Conservation (phyloP, 352 stramenopile genomes). For the Globisporangium rhizosaccharum region DNA sequence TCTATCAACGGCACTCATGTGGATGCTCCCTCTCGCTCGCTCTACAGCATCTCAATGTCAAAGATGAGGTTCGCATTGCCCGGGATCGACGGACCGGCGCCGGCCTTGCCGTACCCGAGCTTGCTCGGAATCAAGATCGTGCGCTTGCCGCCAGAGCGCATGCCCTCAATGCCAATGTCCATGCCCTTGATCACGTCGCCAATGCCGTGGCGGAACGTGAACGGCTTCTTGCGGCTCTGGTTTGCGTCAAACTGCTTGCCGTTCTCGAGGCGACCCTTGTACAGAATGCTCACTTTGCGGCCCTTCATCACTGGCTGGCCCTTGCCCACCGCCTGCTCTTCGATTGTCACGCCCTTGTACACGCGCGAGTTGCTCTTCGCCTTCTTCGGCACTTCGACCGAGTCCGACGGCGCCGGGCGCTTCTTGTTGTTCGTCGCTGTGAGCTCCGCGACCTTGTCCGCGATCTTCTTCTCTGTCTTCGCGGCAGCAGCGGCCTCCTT, state of each 20-base stretch:
- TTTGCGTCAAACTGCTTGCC: slow-evolving; percentile 82
- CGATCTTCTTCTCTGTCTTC: slow-evolving; percentile 49
- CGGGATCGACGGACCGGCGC: slow-evolving; percentile 78
- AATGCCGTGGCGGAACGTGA: slow-evolving; percentile 79
- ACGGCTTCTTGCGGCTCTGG: slow-evolving; percentile 81
- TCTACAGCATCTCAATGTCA: slow-evolving; percentile 90
- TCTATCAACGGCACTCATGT: background rate
- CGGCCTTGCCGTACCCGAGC: slow-evolving; percentile 91
- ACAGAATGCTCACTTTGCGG: slow-evolving; percentile 78
- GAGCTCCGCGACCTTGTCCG: slow-evolving; percentile 45
- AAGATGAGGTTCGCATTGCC: slow-evolving; percentile 93
- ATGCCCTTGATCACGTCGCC: slow-evolving; percentile 94
- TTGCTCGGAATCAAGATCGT: slow-evolving; percentile 91
- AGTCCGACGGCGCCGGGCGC: slow-evolving; percentile 46
- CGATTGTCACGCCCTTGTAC: slow-evolving; percentile 79
- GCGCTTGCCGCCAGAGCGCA: slow-evolving; percentile 87
- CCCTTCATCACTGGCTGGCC: slow-evolving; percentile 46
- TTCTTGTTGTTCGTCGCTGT: slow-evolving; percentile 58
- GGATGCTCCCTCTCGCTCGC: background rate
- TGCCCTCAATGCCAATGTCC: slow-evolving; percentile 92
- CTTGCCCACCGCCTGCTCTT: slow-evolving; percentile 72
- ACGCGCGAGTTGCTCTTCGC: slow-evolving; percentile 46
- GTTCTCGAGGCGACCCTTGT: slow-evolving; percentile 75
- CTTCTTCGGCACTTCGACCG: slow-evolving; percentile 75
- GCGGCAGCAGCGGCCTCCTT: slow-evolving; percentile 29